These are phyloP conservation scores for Tetratostichococcus sp. DNA, from an alignment of 139 green algal genomes.

Conservation along the genomic window DNA sequence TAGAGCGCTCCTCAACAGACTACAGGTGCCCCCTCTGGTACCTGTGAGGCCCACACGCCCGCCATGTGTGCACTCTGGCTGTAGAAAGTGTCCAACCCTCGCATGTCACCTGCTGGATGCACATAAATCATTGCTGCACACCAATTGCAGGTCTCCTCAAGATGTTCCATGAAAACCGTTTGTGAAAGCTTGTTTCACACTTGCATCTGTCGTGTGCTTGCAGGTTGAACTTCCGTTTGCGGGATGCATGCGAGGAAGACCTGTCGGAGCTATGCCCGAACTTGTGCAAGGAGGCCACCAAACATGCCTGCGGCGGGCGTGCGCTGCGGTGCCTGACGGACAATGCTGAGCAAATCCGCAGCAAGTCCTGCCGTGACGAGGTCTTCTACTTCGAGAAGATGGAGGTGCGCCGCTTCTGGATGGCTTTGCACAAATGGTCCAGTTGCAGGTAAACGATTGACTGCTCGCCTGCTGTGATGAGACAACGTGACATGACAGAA, in stretches of 20 bases:
- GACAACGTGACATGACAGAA: no score
- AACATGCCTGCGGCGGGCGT: slow-evolving; percentile 65
- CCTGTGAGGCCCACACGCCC: no score
- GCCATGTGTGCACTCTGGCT: no score
- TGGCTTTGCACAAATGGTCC: no score
- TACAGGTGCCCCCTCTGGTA: no score
- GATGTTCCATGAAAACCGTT: no score
- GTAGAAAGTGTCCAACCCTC: no score
- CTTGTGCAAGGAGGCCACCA: slow-evolving; percentile 46
- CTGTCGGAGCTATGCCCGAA: slow-evolving; percentile 58
- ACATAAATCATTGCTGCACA: no score
- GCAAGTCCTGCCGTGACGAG: slow-evolving; percentile 66
- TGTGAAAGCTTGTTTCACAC: no score
- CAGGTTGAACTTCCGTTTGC: slow-evolving; percentile 77
- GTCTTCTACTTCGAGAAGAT: slow-evolving; percentile 81
- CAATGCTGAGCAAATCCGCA: slow-evolving; percentile 62
- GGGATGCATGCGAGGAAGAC: slow-evolving; percentile 68
- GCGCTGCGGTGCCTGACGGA: slow-evolving; percentile 81
- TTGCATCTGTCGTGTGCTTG: not conserved
- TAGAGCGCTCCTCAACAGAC: slow-evolving; percentile 58
- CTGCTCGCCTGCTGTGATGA: not conserved
- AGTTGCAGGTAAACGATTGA: no score
- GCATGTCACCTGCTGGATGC: no score
- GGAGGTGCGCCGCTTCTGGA: slow-evolving; percentile 60
- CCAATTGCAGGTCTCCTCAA: no score